These are phyloP conservation scores for Astrothelium macrocarpum DNA, from an alignment of 495 filamentous ascomycete species.

Conservation along the genomic window DNA sequence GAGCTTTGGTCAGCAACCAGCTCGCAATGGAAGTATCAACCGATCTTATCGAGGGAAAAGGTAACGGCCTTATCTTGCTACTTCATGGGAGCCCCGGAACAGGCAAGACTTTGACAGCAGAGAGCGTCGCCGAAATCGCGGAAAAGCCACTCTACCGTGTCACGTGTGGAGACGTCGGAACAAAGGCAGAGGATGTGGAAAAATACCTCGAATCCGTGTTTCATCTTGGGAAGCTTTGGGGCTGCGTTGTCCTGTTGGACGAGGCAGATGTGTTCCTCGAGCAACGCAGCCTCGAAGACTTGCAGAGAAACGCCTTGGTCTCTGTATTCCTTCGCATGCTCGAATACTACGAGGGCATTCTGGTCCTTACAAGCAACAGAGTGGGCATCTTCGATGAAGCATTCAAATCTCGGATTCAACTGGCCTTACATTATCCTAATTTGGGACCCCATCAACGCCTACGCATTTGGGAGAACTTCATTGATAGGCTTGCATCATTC, in stretches of 20 bases:
- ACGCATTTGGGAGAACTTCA: conserved; percentile 29
- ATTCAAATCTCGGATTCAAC: conserved; percentile 37
- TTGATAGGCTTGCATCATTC: conserved; percentile 21
- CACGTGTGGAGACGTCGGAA: conserved; percentile 47
- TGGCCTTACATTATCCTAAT: conserved; percentile 36
- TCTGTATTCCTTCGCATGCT: conserved; percentile 29
- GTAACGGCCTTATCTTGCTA: conserved; percentile 45
- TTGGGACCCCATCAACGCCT: background rate
- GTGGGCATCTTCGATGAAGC: conserved; percentile 41
- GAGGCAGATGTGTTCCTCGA: conserved; percentile 38
- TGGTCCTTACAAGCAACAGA: conserved; percentile 51
- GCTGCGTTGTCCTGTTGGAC: conserved; percentile 44
- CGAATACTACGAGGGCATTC: conserved; percentile 66
- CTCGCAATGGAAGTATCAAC: conserved; percentile 25
- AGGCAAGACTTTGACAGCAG: conserved; percentile 51
- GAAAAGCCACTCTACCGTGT: conserved; percentile 45
- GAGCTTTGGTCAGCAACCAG: conserved; percentile 39
- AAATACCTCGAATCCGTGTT: conserved; percentile 56
- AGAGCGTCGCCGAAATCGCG: conserved; percentile 45
- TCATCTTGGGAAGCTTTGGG: conserved; percentile 77
- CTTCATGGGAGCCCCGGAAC: conserved; percentile 49
- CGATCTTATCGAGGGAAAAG: conserved; percentile 16
- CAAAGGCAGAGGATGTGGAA: conserved; percentile 55
- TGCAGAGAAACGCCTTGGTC: conserved; percentile 36
- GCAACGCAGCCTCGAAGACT: conserved; percentile 29